Base-by-base conservation (phyloP, 441 rosid species). In the Manihot esculenta region DNA sequence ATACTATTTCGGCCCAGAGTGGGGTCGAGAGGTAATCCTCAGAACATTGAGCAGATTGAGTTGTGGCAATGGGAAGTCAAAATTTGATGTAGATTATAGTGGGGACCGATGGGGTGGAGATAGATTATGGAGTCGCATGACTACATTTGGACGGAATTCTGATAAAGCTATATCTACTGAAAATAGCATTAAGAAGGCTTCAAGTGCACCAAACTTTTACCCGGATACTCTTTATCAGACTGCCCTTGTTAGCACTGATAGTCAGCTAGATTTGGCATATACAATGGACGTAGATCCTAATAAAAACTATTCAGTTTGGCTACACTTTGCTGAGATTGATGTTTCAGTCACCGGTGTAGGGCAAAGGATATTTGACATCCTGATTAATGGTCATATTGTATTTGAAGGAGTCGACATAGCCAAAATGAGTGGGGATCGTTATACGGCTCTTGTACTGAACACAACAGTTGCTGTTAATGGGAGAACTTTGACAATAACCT, bases 31-130 rank as follows among this genome's bases (percentile, higher is more conserved):
- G 60, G 63, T 79, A 49, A 84, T 93, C 58, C 86, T 92, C 5
- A 88, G 89, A 80, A 91, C 97, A 23, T 92, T 83, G 41, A 79
- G 83, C 1, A 89, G 99, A 79, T 67, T 91, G 73, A 89, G 85
- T 80, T 89, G 90, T 79, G 99, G 99, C 35, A 84, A 83, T 41
- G 87, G 91, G 66, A 79, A 76, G 80, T 74, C 89, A 1, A 91
- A 71, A 78, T 95, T 95, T 69, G 98, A 79, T 81, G 86, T 76
- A 74, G 98, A 91, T 72, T 93, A 87, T 56, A 77, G 86, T 48
- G 99, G 86, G 35, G 88, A 91, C 73, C 88, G 50, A 56, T 95
- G 99, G 99, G 97, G 99, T 59, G 98, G 99, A 75, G 99, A 95
- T 81, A 93, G 99, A 81, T 95, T 88, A 80, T 95, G 99, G 99